Evolutionary conservation across 2,329 filamentous ascomycete genomes (phyloP), one percentile per base, ranked within the genome.

Genomic region (Stromatinia cepivora): DNA sequence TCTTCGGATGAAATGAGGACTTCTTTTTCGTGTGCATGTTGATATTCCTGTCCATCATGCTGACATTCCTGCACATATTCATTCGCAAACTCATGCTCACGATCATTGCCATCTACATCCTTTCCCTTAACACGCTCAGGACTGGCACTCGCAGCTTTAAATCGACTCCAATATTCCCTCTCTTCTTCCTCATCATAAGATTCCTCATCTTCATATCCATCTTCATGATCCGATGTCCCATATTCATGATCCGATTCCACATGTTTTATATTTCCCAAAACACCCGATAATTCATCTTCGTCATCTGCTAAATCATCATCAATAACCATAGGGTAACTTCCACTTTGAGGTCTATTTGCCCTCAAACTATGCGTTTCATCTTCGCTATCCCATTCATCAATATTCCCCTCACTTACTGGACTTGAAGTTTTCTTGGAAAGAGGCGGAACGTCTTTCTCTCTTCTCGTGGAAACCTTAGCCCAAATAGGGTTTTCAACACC

Each of bases 401-500:
- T 39, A 17, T 52, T 28, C 56, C 52, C 34, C 28, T 58, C 64
- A 48, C 39, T 59, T 22, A 22, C n/a, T 25, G 28, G 34, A 25
- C 28, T 61, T 9, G n/a, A n/a, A 9, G 20, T 22, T 17, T 58
- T 61, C 8, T 39, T 39, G 20, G 34, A 6, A 13, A 63, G 13
- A 28, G 45, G 31, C 3, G 61, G 25, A 3, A 63, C 1, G 20
- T 28, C 20, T 28, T 34, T 67, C 17, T 22, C 54, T 17, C 17
- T 48, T 11, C 34, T 48, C 22, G 39, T 15, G 1, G 46, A 34
- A 3, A 34, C 13, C 25, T 54, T 68, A 53, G 36, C 25, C 56
- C 58, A 64, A 28, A 68, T 28, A n/a, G 58, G 46, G n/a, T 6
- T n/a, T 28, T 83, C 80, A 0, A 85, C 87, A 0, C 88, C 90